Percentiles rank a stretch among this genome's conserved stretches.
Evolutionary conservation across 1,284 basidiomycete genomes (phyloP).

Genomic region (Boletus calvinii): DNA sequence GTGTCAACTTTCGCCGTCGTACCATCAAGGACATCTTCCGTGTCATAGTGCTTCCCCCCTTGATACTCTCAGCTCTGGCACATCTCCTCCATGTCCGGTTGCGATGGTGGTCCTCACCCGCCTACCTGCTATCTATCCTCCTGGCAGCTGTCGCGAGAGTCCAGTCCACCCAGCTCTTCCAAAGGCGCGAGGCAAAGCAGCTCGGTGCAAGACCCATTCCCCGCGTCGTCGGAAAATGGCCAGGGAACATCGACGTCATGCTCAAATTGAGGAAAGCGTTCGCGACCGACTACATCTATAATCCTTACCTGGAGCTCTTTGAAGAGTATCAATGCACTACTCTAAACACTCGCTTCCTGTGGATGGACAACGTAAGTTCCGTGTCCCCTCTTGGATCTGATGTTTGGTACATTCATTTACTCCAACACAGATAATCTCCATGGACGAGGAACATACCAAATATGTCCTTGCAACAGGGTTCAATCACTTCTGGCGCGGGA

Average conservation of each 20-base stretch:
- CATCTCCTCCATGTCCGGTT: constrained; percentile 16
- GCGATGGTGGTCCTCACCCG: constrained; percentile 34
- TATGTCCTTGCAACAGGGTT: constrained; percentile 68
- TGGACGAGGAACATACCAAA: constrained; percentile 69
- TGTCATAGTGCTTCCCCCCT: constrained; percentile 20
- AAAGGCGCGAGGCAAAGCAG: constrained; percentile 43
- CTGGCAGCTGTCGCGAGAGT: constrained; percentile 40
- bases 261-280: constrained; percentile 53
- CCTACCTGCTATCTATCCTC: constrained; percentile 43
- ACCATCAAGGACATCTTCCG: constrained; percentile 25
- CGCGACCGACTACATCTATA: constrained; percentile 57
- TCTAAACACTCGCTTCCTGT: constrained; percentile 62
- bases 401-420: background rate
- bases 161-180: constrained; percentile 35
- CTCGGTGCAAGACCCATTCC: constrained; percentile 53
- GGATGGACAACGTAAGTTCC: constrained; percentile 58
- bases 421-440: constrained; percentile 57
- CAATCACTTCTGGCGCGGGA: constrained; percentile 61
- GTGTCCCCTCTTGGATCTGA: background rate
- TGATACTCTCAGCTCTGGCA: constrained; percentile 8
- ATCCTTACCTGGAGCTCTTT: constrained; percentile 63
- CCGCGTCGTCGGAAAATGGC: constrained; percentile 65
- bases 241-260: constrained; percentile 69
- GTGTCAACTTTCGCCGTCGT: constrained; percentile 27
- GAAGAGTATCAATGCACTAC: constrained; percentile 67